Conservation (phyloP, 2,329 filamentous ascomycete genomes). For the Beauveria sp. region DNA sequence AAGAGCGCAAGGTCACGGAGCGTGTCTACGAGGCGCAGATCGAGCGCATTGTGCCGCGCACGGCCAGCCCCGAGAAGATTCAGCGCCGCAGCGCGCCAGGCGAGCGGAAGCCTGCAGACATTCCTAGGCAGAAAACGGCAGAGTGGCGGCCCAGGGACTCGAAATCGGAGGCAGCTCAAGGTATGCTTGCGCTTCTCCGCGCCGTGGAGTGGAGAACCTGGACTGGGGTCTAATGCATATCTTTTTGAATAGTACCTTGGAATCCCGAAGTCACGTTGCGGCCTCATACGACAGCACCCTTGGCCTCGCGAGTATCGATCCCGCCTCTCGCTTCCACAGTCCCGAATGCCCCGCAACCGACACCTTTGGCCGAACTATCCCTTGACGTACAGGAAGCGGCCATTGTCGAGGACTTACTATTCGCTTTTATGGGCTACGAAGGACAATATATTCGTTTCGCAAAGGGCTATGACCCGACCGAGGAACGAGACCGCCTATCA, state of each 20-base stretch:
- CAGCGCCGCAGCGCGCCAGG: slow-evolving; percentile 33
- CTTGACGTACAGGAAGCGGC: slow-evolving; percentile 78
- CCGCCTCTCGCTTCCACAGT: slow-evolving; percentile 72
- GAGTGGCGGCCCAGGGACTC: slow-evolving; percentile 38
- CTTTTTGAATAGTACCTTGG: slow-evolving; percentile 49
- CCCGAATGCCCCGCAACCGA: slow-evolving; percentile 58
- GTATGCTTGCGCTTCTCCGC: slow-evolving; percentile 27
- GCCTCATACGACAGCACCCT: slow-evolving; percentile 58
- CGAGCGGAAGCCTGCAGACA: slow-evolving; percentile 29
- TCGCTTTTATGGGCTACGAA: slow-evolving; percentile 96
- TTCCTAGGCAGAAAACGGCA: slow-evolving; percentile 32
- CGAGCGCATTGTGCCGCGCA: slow-evolving; percentile 53
- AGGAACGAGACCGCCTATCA: slow-evolving; percentile 78
- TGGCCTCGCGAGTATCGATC: slow-evolving; percentile 56
- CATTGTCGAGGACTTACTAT: slow-evolving; percentile 83
- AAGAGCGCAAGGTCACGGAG: slow-evolving; percentile 49
- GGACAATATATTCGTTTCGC: slow-evolving; percentile 92
- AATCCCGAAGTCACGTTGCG: slow-evolving; percentile 71
- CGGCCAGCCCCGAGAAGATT: slow-evolving; percentile 51
- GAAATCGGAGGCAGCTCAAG: slow-evolving; percentile 40
- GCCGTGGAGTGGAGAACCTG: not conserved
- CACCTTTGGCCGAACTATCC: slow-evolving; percentile 65
- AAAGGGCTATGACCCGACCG: slow-evolving; percentile 71
- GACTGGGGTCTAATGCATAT: slow-evolving; percentile 18
- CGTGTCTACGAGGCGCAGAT: slow-evolving; percentile 49